phyloP scores from a whole-genome alignment of 306 rosid genomes.

The Herpetospermum pedunculosum region DNA sequence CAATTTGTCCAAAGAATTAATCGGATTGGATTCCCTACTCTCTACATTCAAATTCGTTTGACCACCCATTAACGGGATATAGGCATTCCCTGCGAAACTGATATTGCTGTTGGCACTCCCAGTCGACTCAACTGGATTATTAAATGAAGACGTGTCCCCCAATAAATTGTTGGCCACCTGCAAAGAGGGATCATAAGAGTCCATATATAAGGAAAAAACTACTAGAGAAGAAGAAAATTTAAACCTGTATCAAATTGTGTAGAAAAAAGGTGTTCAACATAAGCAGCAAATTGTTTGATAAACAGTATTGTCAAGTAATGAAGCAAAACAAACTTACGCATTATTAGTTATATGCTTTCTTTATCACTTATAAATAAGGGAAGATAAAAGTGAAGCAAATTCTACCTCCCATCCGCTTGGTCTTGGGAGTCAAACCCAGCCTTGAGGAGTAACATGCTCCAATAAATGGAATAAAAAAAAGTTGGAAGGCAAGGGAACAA shows the following conservation, averaged over 20 bases:
- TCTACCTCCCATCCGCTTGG: no score
- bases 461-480: not conserved
- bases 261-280: not conserved
- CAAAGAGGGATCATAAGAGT: constrained; percentile 16
- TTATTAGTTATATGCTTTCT: not conserved
- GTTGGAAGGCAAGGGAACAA: constrained; percentile 2
- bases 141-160: constrained; percentile 27
- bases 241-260: not conserved
- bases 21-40: constrained; percentile 22
- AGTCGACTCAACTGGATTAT: constrained; percentile 27
- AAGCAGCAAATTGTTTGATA: not conserved
- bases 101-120: constrained; percentile 21
- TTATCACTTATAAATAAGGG: not conserved
- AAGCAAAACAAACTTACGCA: not conserved
- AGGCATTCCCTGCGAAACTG: constrained; percentile 23
- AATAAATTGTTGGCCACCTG: constrained; percentile 40
- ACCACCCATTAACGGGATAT: constrained; percentile 24
- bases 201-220: not conserved
- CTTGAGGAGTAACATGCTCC: not conserved
- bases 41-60: constrained; percentile 31
- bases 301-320: not conserved
- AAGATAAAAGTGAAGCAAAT: not conserved
- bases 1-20: constrained; percentile 21
- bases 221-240: not conserved
- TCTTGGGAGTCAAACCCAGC: not conserved